Base-by-base conservation (phyloP, 345 rosid species). In the Stellera chamaejasme region DNA sequence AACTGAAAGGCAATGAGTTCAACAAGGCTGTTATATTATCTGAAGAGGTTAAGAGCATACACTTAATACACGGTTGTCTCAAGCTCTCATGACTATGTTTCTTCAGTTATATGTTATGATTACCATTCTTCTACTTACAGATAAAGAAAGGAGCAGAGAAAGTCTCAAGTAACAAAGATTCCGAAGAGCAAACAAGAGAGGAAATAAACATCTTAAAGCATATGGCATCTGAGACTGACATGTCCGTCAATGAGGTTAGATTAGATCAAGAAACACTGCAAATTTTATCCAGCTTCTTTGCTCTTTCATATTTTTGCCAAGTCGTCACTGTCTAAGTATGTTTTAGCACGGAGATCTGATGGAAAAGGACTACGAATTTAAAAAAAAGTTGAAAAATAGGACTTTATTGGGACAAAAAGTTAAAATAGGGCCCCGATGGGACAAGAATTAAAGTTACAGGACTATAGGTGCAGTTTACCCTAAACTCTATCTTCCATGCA, bases 11-110 rank as follows among this genome's bases (percentile, higher is more conserved):
- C 48, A 52, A 64, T 13, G 73, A 73, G 68, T 61, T 44, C 5
- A 56, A 10, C 59, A 63, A 72, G 64, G 62, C 43, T 2, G 56
- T 42, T 56, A 74, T 68, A 55, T 54, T 59, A 47, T 55, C 75
- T 32, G 59, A 77, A 59, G 72, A 76, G 85, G 87, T 79, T 62
- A 61, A 61, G 23, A 69, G 13, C 43, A n/a, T 8, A 16, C 15
- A 46, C 23, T 48, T 15, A 44, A 45, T 10, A 56, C 23, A 25
- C 10, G 48, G n/a, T 59, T 60, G n/a, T 2, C 39, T 32, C 39
- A 3, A 32, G 39, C 15, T 10, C 4, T 11, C 28, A 45, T 16
- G 13, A 71, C 14, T 48, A 61, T 39, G 39, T 8, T 65, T 60
- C 15, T 55, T 43, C 25, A 27, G 43, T 51, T 49, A 11, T 56